phyloP scores from a whole-genome alignment of 2,329 filamentous ascomycete genomes.

The Tolypocladium amazonense region DNA sequence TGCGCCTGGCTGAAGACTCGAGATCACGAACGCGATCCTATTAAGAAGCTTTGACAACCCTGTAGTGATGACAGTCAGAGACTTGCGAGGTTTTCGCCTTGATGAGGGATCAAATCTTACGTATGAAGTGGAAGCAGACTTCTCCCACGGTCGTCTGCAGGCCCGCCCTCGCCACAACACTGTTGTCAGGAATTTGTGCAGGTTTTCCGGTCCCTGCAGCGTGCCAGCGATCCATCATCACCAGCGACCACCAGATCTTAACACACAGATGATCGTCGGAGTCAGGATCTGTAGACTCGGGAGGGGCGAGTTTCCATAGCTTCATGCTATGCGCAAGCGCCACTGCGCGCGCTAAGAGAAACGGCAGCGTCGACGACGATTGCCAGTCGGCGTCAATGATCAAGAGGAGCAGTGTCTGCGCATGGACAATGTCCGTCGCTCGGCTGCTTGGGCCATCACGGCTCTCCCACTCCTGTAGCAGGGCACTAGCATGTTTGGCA shows the following conservation, averaged over 20 bases:
- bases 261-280: conserved; percentile 51
- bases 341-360: conserved; percentile 54
- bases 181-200: conserved; percentile 50
- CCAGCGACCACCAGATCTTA: conserved; percentile 61
- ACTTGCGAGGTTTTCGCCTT: neutral
- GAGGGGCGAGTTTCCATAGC: conserved; percentile 35
- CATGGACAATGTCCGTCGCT: conserved; percentile 43
- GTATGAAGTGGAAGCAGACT: conserved; percentile 50
- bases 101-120: conserved; percentile 33
- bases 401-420: conserved; percentile 57
- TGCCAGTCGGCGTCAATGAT: conserved; percentile 51
- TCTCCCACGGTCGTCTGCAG: conserved; percentile 53
- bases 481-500: conserved; percentile 31
- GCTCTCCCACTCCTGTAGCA: conserved; percentile 43
- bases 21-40: conserved; percentile 25
- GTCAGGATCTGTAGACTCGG: conserved; percentile 40
- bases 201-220: conserved; percentile 56
- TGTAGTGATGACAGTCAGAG: conserved; percentile 11
- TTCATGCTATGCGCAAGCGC: conserved; percentile 55
- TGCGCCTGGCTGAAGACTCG: conserved; percentile 21
- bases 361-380: conserved; percentile 34
- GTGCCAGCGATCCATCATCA: conserved; percentile 65
- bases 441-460: conserved; percentile 24
- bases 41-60: conserved; percentile 47
- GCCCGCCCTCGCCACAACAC: conserved; percentile 47